These are phyloP conservation scores for Pythium dissotocum DNA, from an alignment of 352 stramenopile species.

Conservation along the genomic window DNA sequence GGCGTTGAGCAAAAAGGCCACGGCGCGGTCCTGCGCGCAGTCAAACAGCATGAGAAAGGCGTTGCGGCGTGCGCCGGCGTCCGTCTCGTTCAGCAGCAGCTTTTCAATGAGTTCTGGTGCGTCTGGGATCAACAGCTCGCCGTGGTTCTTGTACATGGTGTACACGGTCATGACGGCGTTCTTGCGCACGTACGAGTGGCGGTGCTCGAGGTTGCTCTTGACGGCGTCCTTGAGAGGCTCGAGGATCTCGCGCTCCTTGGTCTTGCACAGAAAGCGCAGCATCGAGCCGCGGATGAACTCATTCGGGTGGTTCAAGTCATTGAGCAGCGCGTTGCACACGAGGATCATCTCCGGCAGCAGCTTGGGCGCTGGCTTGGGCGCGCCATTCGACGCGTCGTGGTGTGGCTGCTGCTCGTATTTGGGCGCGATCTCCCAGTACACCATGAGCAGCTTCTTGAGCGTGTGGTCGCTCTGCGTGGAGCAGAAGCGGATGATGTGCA, in stretches of 20 bases:
- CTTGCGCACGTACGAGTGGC: conserved; percentile 98
- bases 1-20: conserved; percentile 97
- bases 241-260: conserved; percentile 97
- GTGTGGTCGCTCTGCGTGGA: conserved; percentile 99
- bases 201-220: conserved; percentile 97
- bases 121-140: conserved; percentile 95
- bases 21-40: conserved; percentile 95
- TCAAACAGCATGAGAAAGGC: conserved; percentile 99
- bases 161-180: conserved; percentile 98
- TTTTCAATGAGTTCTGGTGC: conserved; percentile 97
- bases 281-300: conserved; percentile 99
- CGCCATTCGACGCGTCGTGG: conserved; percentile 27
- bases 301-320: conserved; percentile 99
- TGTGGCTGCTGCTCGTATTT: conserved; percentile 93
- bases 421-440: conserved; percentile 99
- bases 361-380: conserved; percentile 76
- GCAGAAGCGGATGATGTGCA: conserved; percentile 99
- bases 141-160: conserved; percentile 97
- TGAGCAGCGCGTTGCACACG: conserved; percentile 99
- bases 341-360: conserved; percentile 99
- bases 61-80: conserved; percentile 94
- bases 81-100: conserved; percentile 95
- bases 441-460: conserved; percentile 99
- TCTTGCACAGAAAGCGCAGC: conserved; percentile 99
- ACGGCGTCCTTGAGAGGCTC: conserved; percentile 90